Conservation (phyloP, 208 protist genomes). For the Leishmania braziliensis region DNA sequence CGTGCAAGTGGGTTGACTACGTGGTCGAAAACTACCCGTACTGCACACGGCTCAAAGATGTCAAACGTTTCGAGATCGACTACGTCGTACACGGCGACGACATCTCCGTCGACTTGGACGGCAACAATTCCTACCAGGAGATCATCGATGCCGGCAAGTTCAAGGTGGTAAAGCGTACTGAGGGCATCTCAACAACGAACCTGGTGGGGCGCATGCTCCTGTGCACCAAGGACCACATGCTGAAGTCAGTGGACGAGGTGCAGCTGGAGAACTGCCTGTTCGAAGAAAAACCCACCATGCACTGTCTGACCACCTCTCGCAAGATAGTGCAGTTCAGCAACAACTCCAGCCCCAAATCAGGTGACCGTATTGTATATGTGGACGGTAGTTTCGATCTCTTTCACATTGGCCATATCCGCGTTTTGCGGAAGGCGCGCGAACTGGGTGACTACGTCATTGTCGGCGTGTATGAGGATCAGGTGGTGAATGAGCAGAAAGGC, state of each 20-base stretch:
- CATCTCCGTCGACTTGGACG: slow-evolving; percentile 94
- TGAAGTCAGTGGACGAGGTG: slow-evolving; percentile 48
- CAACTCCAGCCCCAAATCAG: slow-evolving; percentile 70
- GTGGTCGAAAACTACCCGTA: slow-evolving; percentile 96
- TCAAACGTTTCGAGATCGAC: slow-evolving; percentile 95
- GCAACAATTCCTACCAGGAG: slow-evolving; percentile 94
- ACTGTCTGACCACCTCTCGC: slow-evolving; percentile 92
- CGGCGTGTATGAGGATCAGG: slow-evolving; percentile 95
- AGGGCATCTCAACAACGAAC: slow-evolving; percentile 98
- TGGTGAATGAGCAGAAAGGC: slow-evolving; percentile 91
- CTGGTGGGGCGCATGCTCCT: slow-evolving; percentile 98
- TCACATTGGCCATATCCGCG: slow-evolving; percentile 95
- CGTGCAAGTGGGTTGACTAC: slow-evolving; percentile 99
- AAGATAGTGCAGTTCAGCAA: slow-evolving; percentile 97
- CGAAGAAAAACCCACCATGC: slow-evolving; percentile 27
- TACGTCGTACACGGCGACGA: slow-evolving; percentile 98
- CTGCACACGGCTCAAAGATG: slow-evolving; percentile 88
- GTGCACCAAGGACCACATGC: slow-evolving; percentile 83
- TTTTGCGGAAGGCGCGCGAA: slow-evolving; percentile 93
- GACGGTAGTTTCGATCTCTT: slow-evolving; percentile 98
- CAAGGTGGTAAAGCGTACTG: slow-evolving; percentile 94
- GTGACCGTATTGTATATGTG: slow-evolving; percentile 96
- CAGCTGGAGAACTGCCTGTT: slow-evolving; percentile 37
- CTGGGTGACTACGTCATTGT: slow-evolving; percentile 96
- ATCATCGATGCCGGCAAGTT: slow-evolving; percentile 93